phyloP scores from a whole-genome alignment of 2,329 filamentous ascomycete species.

The Magnaporthiopsis rhizophila region DNA sequence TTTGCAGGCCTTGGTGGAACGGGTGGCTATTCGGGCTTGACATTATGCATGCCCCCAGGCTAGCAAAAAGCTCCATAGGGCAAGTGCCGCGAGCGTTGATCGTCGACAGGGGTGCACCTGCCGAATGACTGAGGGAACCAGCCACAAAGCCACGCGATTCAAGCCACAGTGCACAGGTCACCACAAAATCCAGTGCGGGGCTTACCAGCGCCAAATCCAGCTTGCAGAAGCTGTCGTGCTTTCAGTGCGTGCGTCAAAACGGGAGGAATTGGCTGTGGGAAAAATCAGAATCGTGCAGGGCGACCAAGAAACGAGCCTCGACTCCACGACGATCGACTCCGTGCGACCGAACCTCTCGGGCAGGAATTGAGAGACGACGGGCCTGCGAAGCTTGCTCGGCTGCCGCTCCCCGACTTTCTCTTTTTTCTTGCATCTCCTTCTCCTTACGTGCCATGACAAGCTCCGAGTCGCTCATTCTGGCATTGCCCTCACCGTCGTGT shows the following conservation, averaged over 20 bases:
- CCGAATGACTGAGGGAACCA: background rate
- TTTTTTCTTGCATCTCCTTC: background rate
- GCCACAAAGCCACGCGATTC: background rate
- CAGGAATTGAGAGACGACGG: background rate
- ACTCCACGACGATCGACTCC: background rate
- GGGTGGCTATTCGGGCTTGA: too few relatives aligned
- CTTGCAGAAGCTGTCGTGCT: background rate
- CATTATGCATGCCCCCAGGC: too few relatives aligned
- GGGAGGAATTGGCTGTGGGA: background rate
- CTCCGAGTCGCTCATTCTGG: conserved; percentile 9
- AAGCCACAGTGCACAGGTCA: background rate
- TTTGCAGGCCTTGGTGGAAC: background rate
- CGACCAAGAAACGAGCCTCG: background rate
- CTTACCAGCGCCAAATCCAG: background rate
- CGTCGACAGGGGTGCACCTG: background rate
- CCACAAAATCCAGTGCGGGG: background rate
- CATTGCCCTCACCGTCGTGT: conserved; percentile 1
- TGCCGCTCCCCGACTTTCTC: background rate
- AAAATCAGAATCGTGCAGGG: background rate
- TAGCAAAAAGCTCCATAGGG: too few relatives aligned
- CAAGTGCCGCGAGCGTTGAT: background rate
- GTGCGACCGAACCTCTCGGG: background rate
- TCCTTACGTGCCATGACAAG: conserved; percentile 6
- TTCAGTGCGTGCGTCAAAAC: background rate
- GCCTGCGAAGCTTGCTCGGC: background rate